Evolutionary conservation across 148 eudicot species (phyloP), one percentile per base, ranked within the genome.

Genomic region (Mesembryanthemum crystallinum): DNA sequence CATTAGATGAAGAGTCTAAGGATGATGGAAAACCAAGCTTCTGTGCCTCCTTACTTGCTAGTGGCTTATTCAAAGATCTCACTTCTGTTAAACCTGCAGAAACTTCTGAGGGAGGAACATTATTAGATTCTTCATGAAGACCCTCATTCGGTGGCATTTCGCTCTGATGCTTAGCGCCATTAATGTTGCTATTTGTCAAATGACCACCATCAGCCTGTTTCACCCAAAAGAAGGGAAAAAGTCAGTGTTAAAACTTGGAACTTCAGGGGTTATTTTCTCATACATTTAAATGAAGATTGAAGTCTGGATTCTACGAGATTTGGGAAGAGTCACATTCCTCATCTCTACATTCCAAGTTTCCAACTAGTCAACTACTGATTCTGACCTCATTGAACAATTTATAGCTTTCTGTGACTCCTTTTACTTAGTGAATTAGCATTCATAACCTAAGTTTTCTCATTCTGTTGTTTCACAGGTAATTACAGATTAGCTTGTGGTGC

Each of bases 11-110:
- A 59, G 67, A 64, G 58, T 80, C 79, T 51, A 77, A 32, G 66
- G 85, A 81, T 66, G 86, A 75, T 67, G 80, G 55, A 39, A 32
- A 35, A 69, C 67, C 76, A 33, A 52, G 74, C 69, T 82, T 82
- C 68, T 80, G 71, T 23, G 65, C 79, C 72, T 42, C 8, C 58
- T 71, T 75, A 33, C 67, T 63, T 27, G 82, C 21, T 20, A 13
- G 47, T 62, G 32, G 59, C 77, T 67, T 58, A 39, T 30, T 72
- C 62, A 20, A 49, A 35, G 52, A 35, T 35, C 30, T 61, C 24
- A 35, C 17, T 21, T 74, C 59, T n/a, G 65, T 39, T 24, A 37
- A 57, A 29, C 20, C 74, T 60, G 74, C 28, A 49, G 70, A 18
- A 21, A 39, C 43, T 23, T 54, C 49, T 49, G 11, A 17, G 24